Evolutionary conservation across 2,329 filamentous ascomycete genomes (phyloP), one percentile per base, ranked within the genome.

Genomic region (Thielaviopsis populi): DNA sequence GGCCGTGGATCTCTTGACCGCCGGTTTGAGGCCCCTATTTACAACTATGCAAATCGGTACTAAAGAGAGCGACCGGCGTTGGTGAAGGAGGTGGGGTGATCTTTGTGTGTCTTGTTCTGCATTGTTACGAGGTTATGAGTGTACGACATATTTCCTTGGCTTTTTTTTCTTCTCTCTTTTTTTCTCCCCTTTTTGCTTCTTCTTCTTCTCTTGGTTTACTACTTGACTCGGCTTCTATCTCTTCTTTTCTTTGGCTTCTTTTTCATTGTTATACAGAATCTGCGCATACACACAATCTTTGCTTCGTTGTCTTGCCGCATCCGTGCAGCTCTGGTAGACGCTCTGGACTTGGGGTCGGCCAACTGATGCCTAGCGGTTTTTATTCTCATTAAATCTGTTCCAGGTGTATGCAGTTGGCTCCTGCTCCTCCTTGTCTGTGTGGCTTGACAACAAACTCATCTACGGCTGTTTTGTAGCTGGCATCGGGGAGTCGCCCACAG

Each of bases 1-100:
- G 69, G 71, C 1, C 74, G 74, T 24, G 65, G 68, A 27, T 54
- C 64, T 61, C 41, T 65, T 62, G 24, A 66, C 64, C 53, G 56
- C n/a, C 54, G 63, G 40, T 62, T 59, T 46, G 67, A 68, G 11
- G 43, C 64, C 3, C 64, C 64, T 3, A 63, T 66, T 40, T 61
- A 61, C 37, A 56, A 62, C 46, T 65, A 62, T 24, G 27, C 4
- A 27, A 30, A 24, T 6, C 59, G 3, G 2, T 61, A 33, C 22
- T 61, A 48, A 24, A 30, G 11, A 19, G 13, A 37, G 27, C 11
- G 15, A 11, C 19, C 13, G 17, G 48, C 2, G 17, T 56, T 13
- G 15, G n/a, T 2, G 24, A 37, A 56, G 46, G 46, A 19, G 17
- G n/a, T 33, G 37, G 37, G 17, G n/a, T 33, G 37, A 13, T 65